Base-by-base conservation (phyloP, 2,329 filamentous ascomycete genomes). In the Alternaria rosae region DNA sequence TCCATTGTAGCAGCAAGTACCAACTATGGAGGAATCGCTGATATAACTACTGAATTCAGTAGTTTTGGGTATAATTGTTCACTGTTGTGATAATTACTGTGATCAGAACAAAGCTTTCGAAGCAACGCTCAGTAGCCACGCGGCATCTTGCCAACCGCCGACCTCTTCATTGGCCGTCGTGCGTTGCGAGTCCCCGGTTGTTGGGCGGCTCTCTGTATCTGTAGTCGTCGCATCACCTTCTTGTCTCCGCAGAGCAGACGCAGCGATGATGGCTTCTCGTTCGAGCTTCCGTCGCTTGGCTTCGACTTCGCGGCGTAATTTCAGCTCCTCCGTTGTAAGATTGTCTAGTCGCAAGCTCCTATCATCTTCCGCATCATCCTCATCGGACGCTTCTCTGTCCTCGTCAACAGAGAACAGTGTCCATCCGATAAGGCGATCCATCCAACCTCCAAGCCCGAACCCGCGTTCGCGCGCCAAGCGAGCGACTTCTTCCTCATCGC, bases 391-490 rank as follows among this genome's bases (percentile, higher is more conserved):
- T 42, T 74, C 76, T n/a, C 72, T 77, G 32, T 86, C 84, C 52
- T 85, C 83, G 10, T 86, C 84, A 1, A 85, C 82, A 3, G 82
- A 82, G 66, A 88, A 88, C 42, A 88, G 65, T 11, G 83, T 83
- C 83, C 86, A 87, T 30, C 86, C 85, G 59, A 89, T 85, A 35
- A 89, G 70, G 23, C 82, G 78, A 66, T 89, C 87, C 68, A 89
- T 81, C 82, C 86, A 85, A 10, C 81, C 78, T 0, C 87, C 87
- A 5, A 89, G 74, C 0, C 86, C 85, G 61, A 85, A 87, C 2
- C 83, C 84, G n/a, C 81, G 78, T 65, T 84, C 81, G 23, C 80
- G 77, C 12, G 85, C 85, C 30, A 88, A 74, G 3, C 81, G 77
- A 43, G 84, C 83, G 17, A 88, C 75, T 68, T 87, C 85, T 23